Base-by-base conservation (phyloP, 352 stramenopile species). In the Plasmopara halstedii region DNA sequence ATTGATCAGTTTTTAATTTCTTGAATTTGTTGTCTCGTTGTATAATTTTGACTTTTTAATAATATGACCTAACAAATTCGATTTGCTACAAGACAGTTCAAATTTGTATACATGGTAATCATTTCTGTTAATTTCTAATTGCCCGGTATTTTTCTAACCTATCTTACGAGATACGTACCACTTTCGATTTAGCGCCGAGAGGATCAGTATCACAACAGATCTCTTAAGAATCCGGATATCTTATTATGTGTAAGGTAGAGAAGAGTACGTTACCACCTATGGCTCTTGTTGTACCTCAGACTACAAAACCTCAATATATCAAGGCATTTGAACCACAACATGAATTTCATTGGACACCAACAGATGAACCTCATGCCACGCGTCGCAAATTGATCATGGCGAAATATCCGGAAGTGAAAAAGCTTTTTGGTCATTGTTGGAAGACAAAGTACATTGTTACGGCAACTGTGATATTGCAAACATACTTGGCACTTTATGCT, bases 351-450 rank as follows among this genome's bases (percentile, higher is more conserved):
- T 95, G 81, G 82, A 74, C 80, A 5, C 62, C 74, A 17, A 77
- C 70, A 23, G 83, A 95, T 42, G 85, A 96, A 60, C 85, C 87
- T 15, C 87, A 96, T 60, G 73, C 83, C 40, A 87, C 77, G 41
- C 80, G 84, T 26, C 79, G 82, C 44, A 88, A 83, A 48, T 69
- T 79, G 41, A 92, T 91, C 51, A 64, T 88, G 50, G 73, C 79
- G 52, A 90, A 94, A 55, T 80, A 97, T 59, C 89, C 87, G 37
- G 57, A 93, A 56, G 83, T 96, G 19, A 95, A 95, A 54, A 76
- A 91, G 57, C 74, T 95, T 26, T 94, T 95, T 50, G 86, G 88
- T 41, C 74, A 75, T 55, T 83, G 71, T 45, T 78, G 68, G 56
- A 76, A 75, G 55, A 94, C 80, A 32, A 95, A 95, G 57, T 96